Evolutionary conservation across 2,329 filamentous ascomycete species (phyloP), one percentile per base, ranked within the genome.

Genomic region (Emmonsiellopsis sp.): DNA sequence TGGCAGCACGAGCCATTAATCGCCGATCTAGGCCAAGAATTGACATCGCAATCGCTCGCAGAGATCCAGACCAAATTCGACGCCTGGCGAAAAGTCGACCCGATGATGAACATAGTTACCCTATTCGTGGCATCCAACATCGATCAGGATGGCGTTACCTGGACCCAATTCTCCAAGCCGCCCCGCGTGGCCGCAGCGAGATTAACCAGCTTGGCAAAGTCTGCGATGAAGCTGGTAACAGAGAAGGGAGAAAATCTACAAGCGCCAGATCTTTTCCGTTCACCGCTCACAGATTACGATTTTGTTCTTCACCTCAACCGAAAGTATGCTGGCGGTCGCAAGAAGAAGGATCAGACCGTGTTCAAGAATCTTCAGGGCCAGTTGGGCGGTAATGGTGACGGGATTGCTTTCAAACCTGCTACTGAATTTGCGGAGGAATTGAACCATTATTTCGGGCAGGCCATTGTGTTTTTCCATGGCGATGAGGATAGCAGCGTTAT

Each of bases 51-150:
- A 9, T 81, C 86, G 33, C 77, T 85, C 9, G 72, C 80, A 34
- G 73, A 76, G 2, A 83, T 93, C 57, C 78, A 77, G 39, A 87
- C 84, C 3, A 83, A 86, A 17, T 85, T 97, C 54, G 82, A 88
- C 56, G 84, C 86, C 11, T 95, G 89, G 88, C 81, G 93, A 54
- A 88, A 86, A 59, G 84, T 93, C 52, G 93, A 98, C 63, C 90
- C 91, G 1, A 83, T 80, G 51, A 87, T 97, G 84, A 95, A 93
- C 70, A 84, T 83, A 56, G 81, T 88, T 2, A 84, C 86, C 14
- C 73, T 97, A 40, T 87, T 96, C 63, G 86, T 86, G 3, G 89
- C 89, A 2, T 90, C 88, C 0, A 86, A 87, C 51, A 74, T 87
- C 57, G 90, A 96, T 61, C 71, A 74, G 5, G 86, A 86, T 37